Conservation (phyloP, 768 basidiomycete species). For the Boletus patriciae region DNA sequence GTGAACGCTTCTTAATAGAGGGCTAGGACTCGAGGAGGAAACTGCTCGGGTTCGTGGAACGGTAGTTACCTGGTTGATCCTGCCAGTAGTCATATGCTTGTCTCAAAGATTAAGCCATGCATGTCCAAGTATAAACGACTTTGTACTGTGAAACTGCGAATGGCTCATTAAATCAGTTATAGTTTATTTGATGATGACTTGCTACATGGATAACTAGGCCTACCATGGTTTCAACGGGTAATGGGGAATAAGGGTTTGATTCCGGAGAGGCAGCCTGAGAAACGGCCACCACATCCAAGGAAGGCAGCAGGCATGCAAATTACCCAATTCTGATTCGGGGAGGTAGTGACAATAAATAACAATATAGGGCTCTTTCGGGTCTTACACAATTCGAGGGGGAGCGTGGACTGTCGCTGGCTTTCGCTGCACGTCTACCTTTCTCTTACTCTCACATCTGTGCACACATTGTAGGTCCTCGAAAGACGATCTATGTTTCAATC, state of each 20-base stretch:
- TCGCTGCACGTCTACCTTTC: not conserved
- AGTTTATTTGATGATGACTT: slow-evolving; percentile 76
- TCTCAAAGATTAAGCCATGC: slow-evolving; percentile 84
- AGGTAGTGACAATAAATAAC: too few species aligned
- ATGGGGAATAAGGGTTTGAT: slow-evolving; percentile 13
- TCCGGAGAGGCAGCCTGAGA: slow-evolving; percentile 13
- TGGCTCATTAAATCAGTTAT: slow-evolving; percentile 85
- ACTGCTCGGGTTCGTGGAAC: not conserved
- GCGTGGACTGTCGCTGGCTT: slow-evolving; percentile 12
- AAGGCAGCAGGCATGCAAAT: slow-evolving; percentile 16
- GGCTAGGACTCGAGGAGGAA: too few species aligned
- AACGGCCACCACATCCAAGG: too few species aligned
- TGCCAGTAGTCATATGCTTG: slow-evolving; percentile 85
- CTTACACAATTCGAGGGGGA: not conserved
- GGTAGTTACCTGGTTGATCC: slow-evolving; percentile 86
- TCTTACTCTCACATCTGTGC: slow-evolving; percentile 5
- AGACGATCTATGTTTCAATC: slow-evolving; percentile 6
- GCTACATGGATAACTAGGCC: too few species aligned
- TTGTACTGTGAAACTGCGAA: slow-evolving; percentile 82
- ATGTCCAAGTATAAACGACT: slow-evolving; percentile 81
- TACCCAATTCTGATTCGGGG: too few species aligned
- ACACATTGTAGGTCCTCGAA: slow-evolving; percentile 6
- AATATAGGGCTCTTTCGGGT: too few species aligned
- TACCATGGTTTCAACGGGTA: too few species aligned
- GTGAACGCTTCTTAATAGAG: too few species aligned